Evolutionary conservation across 257 asterid species (phyloP).

Genomic region (Solanum paucissectum): DNA sequence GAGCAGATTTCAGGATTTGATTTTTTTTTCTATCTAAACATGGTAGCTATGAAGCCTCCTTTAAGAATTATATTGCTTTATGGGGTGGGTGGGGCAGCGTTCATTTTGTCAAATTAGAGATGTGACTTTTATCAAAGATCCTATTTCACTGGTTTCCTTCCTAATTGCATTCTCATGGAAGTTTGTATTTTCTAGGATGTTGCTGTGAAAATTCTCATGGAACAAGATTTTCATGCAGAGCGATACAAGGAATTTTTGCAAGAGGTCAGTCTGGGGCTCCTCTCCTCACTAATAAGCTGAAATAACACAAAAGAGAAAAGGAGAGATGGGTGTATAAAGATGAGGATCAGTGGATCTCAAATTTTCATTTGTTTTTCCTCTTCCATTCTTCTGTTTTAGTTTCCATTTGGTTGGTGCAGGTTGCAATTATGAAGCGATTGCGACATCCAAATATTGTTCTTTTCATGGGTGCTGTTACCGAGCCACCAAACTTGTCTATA

Average conservation of each 20-base stretch:
- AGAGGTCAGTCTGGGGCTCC: constrained; percentile 44
- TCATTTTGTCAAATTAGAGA: background rate
- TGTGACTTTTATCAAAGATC: background rate
- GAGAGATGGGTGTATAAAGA: background rate
- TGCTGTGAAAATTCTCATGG: constrained; percentile 97
- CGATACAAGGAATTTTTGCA: constrained; percentile 60
- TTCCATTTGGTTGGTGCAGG: constrained; percentile 38
- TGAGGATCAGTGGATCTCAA: background rate
- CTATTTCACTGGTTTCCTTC: background rate
- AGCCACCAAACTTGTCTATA: constrained; percentile 82
- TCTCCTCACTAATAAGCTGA: background rate
- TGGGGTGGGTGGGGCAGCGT: background rate
- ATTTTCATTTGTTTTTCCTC: background rate
- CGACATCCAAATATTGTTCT: constrained; percentile 98
- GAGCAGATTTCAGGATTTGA: background rate
- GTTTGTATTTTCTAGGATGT: constrained; percentile 58
- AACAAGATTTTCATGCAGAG: constrained; percentile 72
- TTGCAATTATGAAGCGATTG: constrained; percentile 79
- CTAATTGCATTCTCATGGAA: background rate
- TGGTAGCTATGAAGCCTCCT: background rate
- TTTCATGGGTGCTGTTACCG: constrained; percentile 95
- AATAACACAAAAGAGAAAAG: background rate
- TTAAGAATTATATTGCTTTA: background rate
- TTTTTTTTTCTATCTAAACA: background rate
- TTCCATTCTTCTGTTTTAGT: background rate